Evolutionary conservation across 2,329 filamentous ascomycete species (phyloP).

Genomic region (Lachnellula arida): DNA sequence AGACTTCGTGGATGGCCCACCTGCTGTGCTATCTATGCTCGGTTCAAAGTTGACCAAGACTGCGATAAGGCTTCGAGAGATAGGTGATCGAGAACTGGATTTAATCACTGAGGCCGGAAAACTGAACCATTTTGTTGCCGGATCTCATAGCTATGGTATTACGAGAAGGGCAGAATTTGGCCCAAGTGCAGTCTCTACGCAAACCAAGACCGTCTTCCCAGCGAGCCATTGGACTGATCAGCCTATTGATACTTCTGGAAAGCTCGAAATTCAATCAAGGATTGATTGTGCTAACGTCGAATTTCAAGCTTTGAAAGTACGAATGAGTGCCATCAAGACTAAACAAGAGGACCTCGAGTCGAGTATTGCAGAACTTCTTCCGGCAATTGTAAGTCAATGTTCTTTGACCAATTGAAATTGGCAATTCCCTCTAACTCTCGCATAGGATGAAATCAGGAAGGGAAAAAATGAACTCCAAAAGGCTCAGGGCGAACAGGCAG

Average conservation of each 20-base stretch:
- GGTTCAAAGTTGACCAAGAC: slow-evolving; percentile 66
- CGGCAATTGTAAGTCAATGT: background rate
- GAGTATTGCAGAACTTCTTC: slow-evolving; percentile 37
- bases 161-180: slow-evolving; percentile 77
- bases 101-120: slow-evolving; percentile 50
- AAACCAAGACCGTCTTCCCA: slow-evolving; percentile 53
- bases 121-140: slow-evolving; percentile 67
- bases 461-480: slow-evolving; percentile 67
- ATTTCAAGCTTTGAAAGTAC: slow-evolving; percentile 23
- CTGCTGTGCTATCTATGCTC: slow-evolving; percentile 80
- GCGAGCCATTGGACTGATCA: slow-evolving; percentile 74
- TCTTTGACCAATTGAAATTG: background rate
- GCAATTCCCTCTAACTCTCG: slow-evolving; percentile 10
- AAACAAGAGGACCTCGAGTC: slow-evolving; percentile 23
- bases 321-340: slow-evolving; percentile 12
- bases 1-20: slow-evolving; percentile 75
- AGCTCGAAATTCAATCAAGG: slow-evolving; percentile 53
- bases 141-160: slow-evolving; percentile 58
- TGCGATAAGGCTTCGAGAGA: slow-evolving; percentile 58
- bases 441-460: slow-evolving; percentile 45
- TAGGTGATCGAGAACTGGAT: slow-evolving; percentile 64
- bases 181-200: slow-evolving; percentile 64
- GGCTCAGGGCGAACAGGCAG: slow-evolving; percentile 58
- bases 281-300: slow-evolving; percentile 33
- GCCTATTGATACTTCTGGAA: slow-evolving; percentile 64